Conservation (phyloP, 345 rosid genomes). For the Salix arbutifolia region DNA sequence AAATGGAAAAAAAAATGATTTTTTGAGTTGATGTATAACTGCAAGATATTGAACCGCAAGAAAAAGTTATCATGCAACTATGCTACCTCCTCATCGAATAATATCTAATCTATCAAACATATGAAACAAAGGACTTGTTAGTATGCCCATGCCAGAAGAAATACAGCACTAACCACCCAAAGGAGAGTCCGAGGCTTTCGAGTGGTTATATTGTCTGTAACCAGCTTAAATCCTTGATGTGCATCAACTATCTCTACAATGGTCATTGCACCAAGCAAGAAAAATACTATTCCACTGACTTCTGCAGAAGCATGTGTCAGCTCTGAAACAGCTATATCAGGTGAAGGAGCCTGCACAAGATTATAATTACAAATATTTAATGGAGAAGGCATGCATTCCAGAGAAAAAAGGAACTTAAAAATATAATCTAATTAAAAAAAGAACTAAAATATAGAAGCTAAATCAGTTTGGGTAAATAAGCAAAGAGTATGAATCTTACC, state of each 20-base stretch:
- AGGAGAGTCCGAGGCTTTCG: slow-evolving; percentile 76
- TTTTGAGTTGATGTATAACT: background rate
- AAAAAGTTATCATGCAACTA: background rate
- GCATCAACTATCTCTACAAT: slow-evolving; percentile 97
- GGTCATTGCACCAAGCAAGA: slow-evolving; percentile 98
- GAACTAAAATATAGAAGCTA: background rate
- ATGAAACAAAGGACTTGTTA: background rate
- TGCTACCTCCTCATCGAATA: background rate
- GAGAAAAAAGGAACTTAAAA: background rate
- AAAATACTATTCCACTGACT: slow-evolving; percentile 94
- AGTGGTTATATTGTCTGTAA: slow-evolving; percentile 92
- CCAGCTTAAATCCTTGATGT: slow-evolving; percentile 98
- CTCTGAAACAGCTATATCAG: slow-evolving; percentile 84
- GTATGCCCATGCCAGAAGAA: slow-evolving; percentile 6
- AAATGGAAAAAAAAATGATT: background rate
- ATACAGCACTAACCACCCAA: slow-evolving; percentile 75
- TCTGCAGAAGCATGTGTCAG: slow-evolving; percentile 84
- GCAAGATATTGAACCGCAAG: background rate
- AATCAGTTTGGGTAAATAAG: background rate
- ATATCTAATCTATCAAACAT: background rate
- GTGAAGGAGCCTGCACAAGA: slow-evolving; percentile 83
- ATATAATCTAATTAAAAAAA: background rate
- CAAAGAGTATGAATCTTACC: slow-evolving; percentile 42
- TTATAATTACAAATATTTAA: background rate
- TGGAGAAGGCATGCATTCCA: background rate